Base-by-base conservation (phyloP, 2,329 filamentous ascomycete genomes). In the Colletotrichum magnum region DNA sequence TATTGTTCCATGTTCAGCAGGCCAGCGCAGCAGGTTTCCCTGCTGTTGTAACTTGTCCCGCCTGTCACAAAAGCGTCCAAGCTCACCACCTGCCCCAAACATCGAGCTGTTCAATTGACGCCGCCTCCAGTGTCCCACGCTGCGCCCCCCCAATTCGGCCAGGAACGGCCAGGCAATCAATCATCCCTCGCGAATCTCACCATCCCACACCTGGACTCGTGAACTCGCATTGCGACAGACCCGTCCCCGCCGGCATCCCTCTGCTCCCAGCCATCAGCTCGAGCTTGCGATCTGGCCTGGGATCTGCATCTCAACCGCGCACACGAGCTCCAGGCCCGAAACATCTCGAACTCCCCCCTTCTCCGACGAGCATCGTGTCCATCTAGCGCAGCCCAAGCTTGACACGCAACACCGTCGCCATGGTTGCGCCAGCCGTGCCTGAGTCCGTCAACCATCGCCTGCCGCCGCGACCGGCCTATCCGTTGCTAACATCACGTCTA, bases 341-440 rank as follows among this genome's bases (percentile, higher is more conserved):
- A 12, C 24, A 10, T 26, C 16, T 21, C 24, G 16, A 18, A 26
- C 57, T 69, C 60, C 59, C 51, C 57, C 43, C 36, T 53, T 51
- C 43, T 36, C 32, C 32, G 32, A 36, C 32, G 32, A 53, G 57
- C 48, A 50, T 51, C 32, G 39, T 43, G 36, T 36, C 41, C 56
- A 54, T 56, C 48, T 28, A 53, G 56, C 51, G 26, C 26, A 24
- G 54, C 50, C 28, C 47, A 48, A 66, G 66, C 66, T 66, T 54
- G 57, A 53, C 58, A 36, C 65, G 18, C 59, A 60, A 61, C 47
- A 69, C 72, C 68, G 72, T 74, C 84, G 83, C 82, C 77, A 93
- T 93, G 91, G 88, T 93, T 79, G 88, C 89, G 83, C 92, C 92
- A 79, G 91, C 91, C 78, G 90, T 94, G 73, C 92, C 92, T 74